Percentiles rank a stretch among this genome's conserved stretches.
These are phyloP conservation scores for Cladorrhinum sp. DNA, from an alignment of 2,329 filamentous ascomycete species.

Conservation along the genomic window DNA sequence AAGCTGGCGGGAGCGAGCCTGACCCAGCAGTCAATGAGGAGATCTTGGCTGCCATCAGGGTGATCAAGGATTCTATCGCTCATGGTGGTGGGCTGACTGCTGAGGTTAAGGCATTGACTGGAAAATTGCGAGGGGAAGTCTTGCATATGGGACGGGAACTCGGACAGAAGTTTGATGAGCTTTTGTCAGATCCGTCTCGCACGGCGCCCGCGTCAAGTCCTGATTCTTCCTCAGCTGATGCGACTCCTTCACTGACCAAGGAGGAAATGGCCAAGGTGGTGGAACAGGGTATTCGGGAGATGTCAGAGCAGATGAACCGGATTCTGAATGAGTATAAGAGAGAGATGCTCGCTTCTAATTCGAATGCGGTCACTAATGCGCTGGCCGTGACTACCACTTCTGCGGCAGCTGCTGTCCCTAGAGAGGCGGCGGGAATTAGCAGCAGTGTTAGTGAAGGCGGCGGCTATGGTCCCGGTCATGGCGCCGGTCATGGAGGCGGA, in stretches of 20 bases:
- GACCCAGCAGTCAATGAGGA: constrained; percentile 61
- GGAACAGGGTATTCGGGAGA: constrained; percentile 73
- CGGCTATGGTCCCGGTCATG: not conserved
- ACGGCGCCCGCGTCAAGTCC: constrained; percentile 28
- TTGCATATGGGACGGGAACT: constrained; percentile 92
- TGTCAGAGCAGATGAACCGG: constrained; percentile 79
- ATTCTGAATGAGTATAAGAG: constrained; percentile 73
- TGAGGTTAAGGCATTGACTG: constrained; percentile 85
- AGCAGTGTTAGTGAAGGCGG: not conserved
- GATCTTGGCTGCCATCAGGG: constrained; percentile 74
- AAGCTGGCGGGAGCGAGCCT: constrained; percentile 44
- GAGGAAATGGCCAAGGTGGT: constrained; percentile 76
- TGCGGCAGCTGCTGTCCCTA: not conserved
- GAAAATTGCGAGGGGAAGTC: constrained; percentile 87
- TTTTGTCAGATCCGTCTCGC: constrained; percentile 39
- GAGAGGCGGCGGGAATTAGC: not conserved
- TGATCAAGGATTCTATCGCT: constrained; percentile 86
- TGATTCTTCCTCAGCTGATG: constrained; percentile 41
- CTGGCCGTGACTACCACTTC: not conserved
- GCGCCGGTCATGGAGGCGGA: not conserved
- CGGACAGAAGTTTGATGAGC: constrained; percentile 78
- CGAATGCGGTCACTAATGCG: not conserved
- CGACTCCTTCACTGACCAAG: constrained; percentile 41
- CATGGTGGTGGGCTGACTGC: constrained; percentile 86
- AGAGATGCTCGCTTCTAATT: constrained; percentile 34